phyloP scores from a whole-genome alignment of 176 grass and related monocot genomes.

The Bolboschoenus planiculmis region DNA sequence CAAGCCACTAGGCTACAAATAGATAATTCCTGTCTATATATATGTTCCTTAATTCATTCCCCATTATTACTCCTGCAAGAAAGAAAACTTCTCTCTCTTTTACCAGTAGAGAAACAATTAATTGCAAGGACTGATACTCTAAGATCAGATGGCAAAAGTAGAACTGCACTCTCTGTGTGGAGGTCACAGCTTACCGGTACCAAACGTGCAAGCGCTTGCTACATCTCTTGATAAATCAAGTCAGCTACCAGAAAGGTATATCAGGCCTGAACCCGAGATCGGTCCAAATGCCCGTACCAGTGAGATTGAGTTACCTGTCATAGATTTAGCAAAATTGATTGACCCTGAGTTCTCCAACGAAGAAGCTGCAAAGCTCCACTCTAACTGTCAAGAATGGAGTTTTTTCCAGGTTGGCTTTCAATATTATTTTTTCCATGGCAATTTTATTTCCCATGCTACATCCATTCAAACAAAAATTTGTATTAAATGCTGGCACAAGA shows the following conservation, averaged over 20 bases:
- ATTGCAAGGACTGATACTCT: not conserved
- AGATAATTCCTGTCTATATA: not conserved
- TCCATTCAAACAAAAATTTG: not conserved
- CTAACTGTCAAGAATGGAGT: conserved; percentile 41
- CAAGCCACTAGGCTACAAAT: not conserved
- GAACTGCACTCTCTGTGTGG: not conserved
- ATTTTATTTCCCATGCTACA: not conserved
- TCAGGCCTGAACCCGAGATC: conserved; percentile 21
- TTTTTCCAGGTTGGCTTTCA: conserved; percentile 38
- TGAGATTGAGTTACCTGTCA: conserved; percentile 14
- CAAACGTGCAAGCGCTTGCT: conserved; percentile 38
- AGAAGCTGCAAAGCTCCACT: conserved; percentile 31
- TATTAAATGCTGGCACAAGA: not conserved
- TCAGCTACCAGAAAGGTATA: conserved; percentile 18
- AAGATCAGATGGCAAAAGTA: not conserved
- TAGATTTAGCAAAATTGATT: conserved; percentile 31
- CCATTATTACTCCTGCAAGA: not conserved
- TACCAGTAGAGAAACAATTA: not conserved
- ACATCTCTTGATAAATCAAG: not conserved
- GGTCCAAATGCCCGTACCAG: not conserved
- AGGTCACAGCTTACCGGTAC: conserved; percentile 6
- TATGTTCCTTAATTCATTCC: not conserved
- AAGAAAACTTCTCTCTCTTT: not conserved
- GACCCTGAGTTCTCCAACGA: not conserved
- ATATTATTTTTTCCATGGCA: not conserved